Percentiles rank a stretch among this genome's conserved stretches.
These are phyloP conservation scores for Nidula microcarpa DNA, from an alignment of 768 basidiomycete species.

Conservation along the genomic window DNA sequence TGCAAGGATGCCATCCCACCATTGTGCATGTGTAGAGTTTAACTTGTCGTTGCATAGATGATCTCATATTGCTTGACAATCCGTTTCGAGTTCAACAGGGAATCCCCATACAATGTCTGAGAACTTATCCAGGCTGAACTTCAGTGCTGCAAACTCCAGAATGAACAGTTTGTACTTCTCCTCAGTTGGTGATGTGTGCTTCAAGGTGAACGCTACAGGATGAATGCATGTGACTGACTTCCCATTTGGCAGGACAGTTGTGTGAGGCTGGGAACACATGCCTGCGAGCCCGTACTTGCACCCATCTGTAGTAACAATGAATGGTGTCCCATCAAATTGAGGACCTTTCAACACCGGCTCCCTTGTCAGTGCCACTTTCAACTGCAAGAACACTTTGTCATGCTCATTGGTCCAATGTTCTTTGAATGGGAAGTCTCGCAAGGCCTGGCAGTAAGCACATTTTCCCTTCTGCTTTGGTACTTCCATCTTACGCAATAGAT, in stretches of 20 bases:
- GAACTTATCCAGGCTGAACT: conserved; percentile 8
- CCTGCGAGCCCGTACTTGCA: conserved; percentile 24
- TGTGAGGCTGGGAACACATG: conserved; percentile 14
- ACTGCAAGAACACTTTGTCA: conserved; percentile 16
- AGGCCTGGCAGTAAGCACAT: conserved; percentile 17
- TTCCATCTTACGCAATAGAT: conserved; percentile 17
- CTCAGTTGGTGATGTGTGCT: conserved; percentile 25
- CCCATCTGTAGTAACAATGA: conserved; percentile 27
- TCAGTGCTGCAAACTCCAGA: conserved; percentile 23
- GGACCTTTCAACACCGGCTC: conserved; percentile 20
- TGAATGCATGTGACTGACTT: conserved; percentile 11
- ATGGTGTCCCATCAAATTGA: conserved; percentile 21
- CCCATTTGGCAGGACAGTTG: conserved; percentile 9
- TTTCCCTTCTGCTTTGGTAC: conserved; percentile 14
- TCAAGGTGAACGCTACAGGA: conserved; percentile 29
- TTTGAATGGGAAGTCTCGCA: conserved; percentile 12
- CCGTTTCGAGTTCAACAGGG: conserved; percentile 22
- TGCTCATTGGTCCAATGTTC: conserved; percentile 16
- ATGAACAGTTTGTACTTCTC: conserved; percentile 24
- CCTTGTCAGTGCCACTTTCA: conserved; percentile 18
- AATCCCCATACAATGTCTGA: conserved; percentile 14
- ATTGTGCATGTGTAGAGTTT: conserved; percentile 17
- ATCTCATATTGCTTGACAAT: conserved; percentile 24
- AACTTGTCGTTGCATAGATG: conserved; percentile 16
- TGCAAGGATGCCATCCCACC: conserved; percentile 20